Evolutionary conservation across 257 asterid genomes (phyloP).

Genomic region (Haberlea rhodopensis): DNA sequence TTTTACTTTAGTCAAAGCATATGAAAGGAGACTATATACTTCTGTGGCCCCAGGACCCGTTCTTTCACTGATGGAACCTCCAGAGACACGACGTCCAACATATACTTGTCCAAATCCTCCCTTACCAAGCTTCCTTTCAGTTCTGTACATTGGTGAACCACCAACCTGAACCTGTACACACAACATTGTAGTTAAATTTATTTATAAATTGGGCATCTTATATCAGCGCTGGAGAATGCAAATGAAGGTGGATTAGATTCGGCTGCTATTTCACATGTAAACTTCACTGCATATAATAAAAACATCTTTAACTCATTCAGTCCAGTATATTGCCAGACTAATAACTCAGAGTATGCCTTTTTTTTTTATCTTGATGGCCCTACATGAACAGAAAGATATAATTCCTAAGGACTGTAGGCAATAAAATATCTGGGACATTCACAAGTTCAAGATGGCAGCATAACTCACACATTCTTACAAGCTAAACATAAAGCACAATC

Average conservation of each 20-base stretch:
- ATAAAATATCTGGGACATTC: too few relatives aligned
- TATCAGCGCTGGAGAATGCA: not conserved
- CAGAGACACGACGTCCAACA: conserved; percentile 73
- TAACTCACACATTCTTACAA: not conserved
- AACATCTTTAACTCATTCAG: not conserved
- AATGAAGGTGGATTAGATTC: conserved; percentile 5
- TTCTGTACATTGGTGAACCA: conserved; percentile 62
- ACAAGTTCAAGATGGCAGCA: not conserved
- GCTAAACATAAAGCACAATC: not conserved
- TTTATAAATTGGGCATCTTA: not conserved
- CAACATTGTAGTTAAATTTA: conserved; percentile 11
- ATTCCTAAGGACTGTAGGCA: not conserved
- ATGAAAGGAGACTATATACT: conserved; percentile 30
- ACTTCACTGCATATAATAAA: not conserved
- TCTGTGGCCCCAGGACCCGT: conserved; percentile 61
- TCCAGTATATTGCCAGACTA: not conserved
- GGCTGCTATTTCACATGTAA: not conserved
- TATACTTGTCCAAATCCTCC: conserved; percentile 95
- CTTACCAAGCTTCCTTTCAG: conserved; percentile 75
- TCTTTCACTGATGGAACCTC: conserved; percentile 47
- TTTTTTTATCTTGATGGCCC: not conserved
- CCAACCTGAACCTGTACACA: conserved; percentile 81
- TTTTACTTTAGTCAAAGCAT: conserved; percentile 11
- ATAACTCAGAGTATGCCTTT: not conserved
- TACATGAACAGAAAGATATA: not conserved